Evolutionary conservation across 179 eudicot genomes (phyloP), one percentile per base, ranked within the genome.

Genomic region (Beta lomatogona): DNA sequence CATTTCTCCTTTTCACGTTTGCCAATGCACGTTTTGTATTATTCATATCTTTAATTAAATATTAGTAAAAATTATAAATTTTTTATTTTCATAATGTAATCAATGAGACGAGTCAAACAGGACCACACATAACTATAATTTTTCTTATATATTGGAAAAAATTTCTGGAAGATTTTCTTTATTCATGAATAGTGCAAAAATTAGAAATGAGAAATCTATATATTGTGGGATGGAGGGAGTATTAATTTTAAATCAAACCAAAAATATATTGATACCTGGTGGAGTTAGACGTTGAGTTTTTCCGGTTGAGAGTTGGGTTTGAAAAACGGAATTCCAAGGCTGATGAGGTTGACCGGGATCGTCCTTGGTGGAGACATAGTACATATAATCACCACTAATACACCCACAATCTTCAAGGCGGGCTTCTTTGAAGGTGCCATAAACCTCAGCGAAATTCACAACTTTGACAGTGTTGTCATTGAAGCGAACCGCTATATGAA

Each of bases 291-390:
- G 83, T 11, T 75, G 46, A 0, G 83, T 81, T 9, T 15, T 46
- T 3, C 83, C 83, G 6, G 78, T 67, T 0, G 6, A 9, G 7
- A 81, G 79, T 55, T 57, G 19, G 21, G 83, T 81, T 57, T 41
- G 25, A 19, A 66, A 81, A 22, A 81, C 70, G 5, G 79, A 79
- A 55, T 66, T 81, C 83, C 83, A 81, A 14, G 83, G 83, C 22
- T 80, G 73, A 50, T 77, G 83, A 64, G 65, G 66, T 21, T 18
- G 14, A 2, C 13, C 28, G 13, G 78, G 41, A 15, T 57, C 54
- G 0, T 80, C 74, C 64, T 9, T 53, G 3, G 83, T 80, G 1
- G 83, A 61, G 11, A 80, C 78, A 74, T 73, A 80, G 8, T 71
- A 45, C 0, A 79, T 36, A 52, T 60, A 18, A 45, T 79, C 77